Conservation (phyloP, 495 filamentous ascomycete genomes). For the Penicillium flavigenum region DNA sequence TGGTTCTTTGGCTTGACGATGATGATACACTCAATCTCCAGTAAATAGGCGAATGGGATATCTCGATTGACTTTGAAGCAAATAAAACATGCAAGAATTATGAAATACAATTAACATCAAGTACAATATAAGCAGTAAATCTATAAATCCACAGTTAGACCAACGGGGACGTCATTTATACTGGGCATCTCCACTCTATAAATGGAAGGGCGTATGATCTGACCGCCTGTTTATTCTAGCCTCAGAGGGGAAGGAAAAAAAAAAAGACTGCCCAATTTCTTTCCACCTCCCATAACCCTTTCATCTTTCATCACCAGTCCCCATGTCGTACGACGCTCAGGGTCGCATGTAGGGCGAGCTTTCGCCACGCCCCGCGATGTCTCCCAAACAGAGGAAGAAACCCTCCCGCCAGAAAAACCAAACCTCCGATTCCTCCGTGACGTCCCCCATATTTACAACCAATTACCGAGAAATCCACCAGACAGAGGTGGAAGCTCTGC, state of each 20-base stretch:
- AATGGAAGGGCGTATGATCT: constrained; percentile 19
- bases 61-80: not conserved
- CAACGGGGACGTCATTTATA: constrained; percentile 14
- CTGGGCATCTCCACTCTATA: constrained; percentile 18
- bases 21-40: not conserved
- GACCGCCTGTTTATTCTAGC: constrained; percentile 28
- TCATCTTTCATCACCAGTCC: constrained; percentile 1
- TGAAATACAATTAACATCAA: not conserved
- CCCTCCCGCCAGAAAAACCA: constrained; percentile 35
- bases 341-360: constrained; percentile 34
- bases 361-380: constrained; percentile 49
- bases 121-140: not conserved
- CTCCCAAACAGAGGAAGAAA: constrained; percentile 51
- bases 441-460: constrained; percentile 41
- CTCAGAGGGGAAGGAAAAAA: constrained; percentile 12
- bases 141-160: not conserved
- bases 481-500: constrained; percentile 82
- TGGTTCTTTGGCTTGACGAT: not conserved
- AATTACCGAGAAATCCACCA: constrained; percentile 83
- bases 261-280: constrained; percentile 15
- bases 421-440: constrained; percentile 30
- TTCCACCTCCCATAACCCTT: constrained; percentile 8
- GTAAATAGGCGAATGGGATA: not conserved
- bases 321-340: constrained; percentile 22
- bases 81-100: not conserved